Evolutionary conservation across 257 asterid species (phyloP), one percentile per base, ranked within the genome.

Genomic region (Primulina tabacum): DNA sequence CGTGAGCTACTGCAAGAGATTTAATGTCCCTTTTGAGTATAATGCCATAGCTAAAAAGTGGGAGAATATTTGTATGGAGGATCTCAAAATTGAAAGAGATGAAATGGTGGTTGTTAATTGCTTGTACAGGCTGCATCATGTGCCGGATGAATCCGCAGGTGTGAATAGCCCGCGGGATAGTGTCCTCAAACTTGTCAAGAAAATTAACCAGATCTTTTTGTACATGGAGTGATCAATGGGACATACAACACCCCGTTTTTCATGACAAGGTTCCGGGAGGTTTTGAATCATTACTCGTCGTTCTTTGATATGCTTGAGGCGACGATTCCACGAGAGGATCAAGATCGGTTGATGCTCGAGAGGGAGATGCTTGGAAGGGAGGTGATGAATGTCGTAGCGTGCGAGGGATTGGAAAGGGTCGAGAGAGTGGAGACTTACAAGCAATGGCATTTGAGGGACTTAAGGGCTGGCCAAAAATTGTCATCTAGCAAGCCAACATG

Each of bases 61-160:
- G 96, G 91, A 87, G 0, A 79, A 84, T 0, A 70, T 89, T 1
- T 2, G 18, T 2, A 0, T 85, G 0, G 88, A 82, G 14, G 96
- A 87, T 57, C 78, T 89, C 7, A 78, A 72, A 63, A 83, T 89
- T 8, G 81, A 82, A 30, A 30, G 64, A 3, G 87, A 85, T 10
- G 96, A 89, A 62, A 75, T 74, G 76, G 73, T 89, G 50, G 86
- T 85, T 16, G 91, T 77, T 6, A 89, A 87, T 60, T 84, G 93
- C 79, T 9, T 87, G 71, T 84, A 83, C 69, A 67, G 87, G 75
- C 71, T 86, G 16, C 71, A 79, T 26, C 89, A 86, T n/a, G 82
- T 77, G 34, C 24, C 82, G 4, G 93, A 85, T 24, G 92, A 84
- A 62, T 69, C 78, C 0, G 79, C 62, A 0, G 75, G 64, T 0